Evolutionary conservation across 1,284 basidiomycete genomes (phyloP).

Genomic region (Xerocomus nothofagi): DNA sequence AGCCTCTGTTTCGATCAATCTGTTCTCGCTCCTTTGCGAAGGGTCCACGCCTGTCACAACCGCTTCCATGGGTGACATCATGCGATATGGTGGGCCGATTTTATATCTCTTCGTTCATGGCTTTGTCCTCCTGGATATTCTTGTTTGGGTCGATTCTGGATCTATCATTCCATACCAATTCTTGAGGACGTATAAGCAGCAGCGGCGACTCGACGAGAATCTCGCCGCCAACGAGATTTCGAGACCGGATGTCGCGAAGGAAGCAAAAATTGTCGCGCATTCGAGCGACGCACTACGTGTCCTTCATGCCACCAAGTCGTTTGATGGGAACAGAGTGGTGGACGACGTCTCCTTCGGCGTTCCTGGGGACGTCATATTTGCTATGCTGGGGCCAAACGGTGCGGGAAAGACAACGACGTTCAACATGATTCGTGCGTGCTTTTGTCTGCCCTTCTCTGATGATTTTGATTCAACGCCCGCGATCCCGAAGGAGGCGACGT

Average conservation of each 20-base stretch:
- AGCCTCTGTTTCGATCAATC: constrained; percentile 70
- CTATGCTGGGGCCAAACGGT: constrained; percentile 78
- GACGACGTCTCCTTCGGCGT: constrained; percentile 76
- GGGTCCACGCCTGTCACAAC: constrained; percentile 51
- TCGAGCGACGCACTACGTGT: constrained; percentile 63
- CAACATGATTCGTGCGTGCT: constrained; percentile 67
- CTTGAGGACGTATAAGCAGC: constrained; percentile 18
- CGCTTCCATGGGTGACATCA: constrained; percentile 52
- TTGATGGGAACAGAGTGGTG: constrained; percentile 58
- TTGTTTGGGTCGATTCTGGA: constrained; percentile 65
- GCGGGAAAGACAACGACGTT: constrained; percentile 82
- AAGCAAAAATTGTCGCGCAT: constrained; percentile 49
- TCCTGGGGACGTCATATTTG: constrained; percentile 62
- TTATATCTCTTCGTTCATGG: constrained; percentile 65
- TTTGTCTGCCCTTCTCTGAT: not conserved
- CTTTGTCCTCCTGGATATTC: constrained; percentile 52
- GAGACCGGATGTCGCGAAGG: constrained; percentile 51
- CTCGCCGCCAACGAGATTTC: constrained; percentile 15
- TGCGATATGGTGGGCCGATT: constrained; percentile 73
- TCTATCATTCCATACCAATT: constrained; percentile 41
- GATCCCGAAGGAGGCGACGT: constrained; percentile 54
- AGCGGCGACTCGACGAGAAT: constrained; percentile 9
- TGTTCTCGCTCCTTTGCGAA: constrained; percentile 75
- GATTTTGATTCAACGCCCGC: not conserved
- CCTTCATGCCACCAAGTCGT: constrained; percentile 66